Percentiles rank a stretch among this genome's conserved stretches.
Conservation (phyloP, 2,329 filamentous ascomycete genomes). For the Karstenula rhodostoma region DNA sequence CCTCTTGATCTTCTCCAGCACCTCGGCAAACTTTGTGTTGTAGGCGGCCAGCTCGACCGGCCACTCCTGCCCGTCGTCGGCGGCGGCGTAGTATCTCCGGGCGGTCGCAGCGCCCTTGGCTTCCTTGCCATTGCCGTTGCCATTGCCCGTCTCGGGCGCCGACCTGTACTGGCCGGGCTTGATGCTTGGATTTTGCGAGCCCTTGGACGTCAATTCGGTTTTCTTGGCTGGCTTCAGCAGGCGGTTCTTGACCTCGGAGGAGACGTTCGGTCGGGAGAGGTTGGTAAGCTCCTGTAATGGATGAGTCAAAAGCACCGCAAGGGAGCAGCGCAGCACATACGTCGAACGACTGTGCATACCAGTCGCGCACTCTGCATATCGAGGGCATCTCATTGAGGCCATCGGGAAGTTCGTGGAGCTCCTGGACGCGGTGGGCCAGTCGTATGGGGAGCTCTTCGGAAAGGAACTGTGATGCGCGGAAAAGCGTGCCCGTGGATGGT, state of each 20-base stretch:
- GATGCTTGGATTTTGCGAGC: constrained; percentile 90
- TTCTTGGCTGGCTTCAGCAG: constrained; percentile 73
- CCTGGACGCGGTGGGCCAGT: constrained; percentile 93
- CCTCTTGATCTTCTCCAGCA: constrained; percentile 91
- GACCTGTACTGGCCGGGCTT: constrained; percentile 80
- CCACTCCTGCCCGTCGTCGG: constrained; percentile 89
- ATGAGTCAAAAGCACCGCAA: constrained; percentile 38
- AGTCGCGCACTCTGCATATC: constrained; percentile 92
- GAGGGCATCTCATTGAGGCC: constrained; percentile 98
- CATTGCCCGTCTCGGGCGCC: constrained; percentile 58
- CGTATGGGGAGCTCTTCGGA: constrained; percentile 98
- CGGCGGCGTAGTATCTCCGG: constrained; percentile 87
- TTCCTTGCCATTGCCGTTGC: constrained; percentile 58
- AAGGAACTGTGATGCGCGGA: constrained; percentile 96
- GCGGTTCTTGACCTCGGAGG: constrained; percentile 77
- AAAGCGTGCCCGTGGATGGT: constrained; percentile 89
- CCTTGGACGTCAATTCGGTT: constrained; percentile 70
- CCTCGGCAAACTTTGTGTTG: constrained; percentile 89
- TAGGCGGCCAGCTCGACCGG: constrained; percentile 93
- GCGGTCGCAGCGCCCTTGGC: constrained; percentile 54
- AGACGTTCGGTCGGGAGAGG: constrained; percentile 78
- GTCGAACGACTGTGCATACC: constrained; percentile 99
- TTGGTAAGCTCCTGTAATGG: constrained; percentile 83
- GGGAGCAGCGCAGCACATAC: constrained; percentile 60
- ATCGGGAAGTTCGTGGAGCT: constrained; percentile 90